A percentile compares a stretch with the other conserved stretches of the same genome.
phyloP scores from a whole-genome alignment of 495 filamentous ascomycete genomes.

The Lophiostoma macrostomum region DNA sequence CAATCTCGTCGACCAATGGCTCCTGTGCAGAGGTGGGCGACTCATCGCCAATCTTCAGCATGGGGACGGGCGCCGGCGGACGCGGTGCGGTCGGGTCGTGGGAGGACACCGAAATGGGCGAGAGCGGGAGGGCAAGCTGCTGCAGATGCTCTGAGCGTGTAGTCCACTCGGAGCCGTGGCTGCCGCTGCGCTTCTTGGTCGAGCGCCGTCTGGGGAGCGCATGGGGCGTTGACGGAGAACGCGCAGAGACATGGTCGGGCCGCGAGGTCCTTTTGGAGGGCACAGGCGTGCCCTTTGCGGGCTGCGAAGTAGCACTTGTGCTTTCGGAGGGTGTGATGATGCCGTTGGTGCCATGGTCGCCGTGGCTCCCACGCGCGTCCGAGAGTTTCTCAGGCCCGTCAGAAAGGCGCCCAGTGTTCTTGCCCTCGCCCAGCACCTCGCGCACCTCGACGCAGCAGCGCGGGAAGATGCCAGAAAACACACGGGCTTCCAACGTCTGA shows the following conservation, averaged over 20 bases:
- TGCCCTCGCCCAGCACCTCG: constrained; percentile 45
- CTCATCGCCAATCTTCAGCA: constrained; percentile 97
- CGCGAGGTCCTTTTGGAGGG: constrained; percentile 13
- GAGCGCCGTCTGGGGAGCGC: constrained; percentile 25
- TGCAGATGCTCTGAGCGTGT: constrained; percentile 33
- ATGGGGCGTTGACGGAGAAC: constrained; percentile 25
- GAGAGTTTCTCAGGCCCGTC: constrained; percentile 20
- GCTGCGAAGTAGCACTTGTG: constrained; percentile 23
- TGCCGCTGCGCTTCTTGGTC: constrained; percentile 26
- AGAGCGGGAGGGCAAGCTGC: constrained; percentile 30
- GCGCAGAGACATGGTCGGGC: constrained; percentile 27
- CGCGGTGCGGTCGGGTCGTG: constrained; percentile 64
- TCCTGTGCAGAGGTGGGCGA: constrained; percentile 83
- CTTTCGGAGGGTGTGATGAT: constrained; percentile 34
- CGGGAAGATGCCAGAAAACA: constrained; percentile 96
- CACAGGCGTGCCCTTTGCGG: constrained; percentile 15
- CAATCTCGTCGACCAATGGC: constrained; percentile 95
- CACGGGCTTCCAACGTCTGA: constrained; percentile 87
- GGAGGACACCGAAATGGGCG: constrained; percentile 36
- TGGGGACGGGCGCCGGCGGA: constrained; percentile 88
- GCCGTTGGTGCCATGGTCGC: constrained; percentile 32
- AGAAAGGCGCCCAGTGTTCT: constrained; percentile 15
- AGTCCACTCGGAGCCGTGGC: constrained; percentile 30
- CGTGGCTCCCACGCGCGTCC: constrained; percentile 20
- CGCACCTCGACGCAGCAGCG: constrained; percentile 81